These are phyloP conservation scores for Metschnikowia borealis DNA, from an alignment of 805 yeast species.

Conservation along the genomic window DNA sequence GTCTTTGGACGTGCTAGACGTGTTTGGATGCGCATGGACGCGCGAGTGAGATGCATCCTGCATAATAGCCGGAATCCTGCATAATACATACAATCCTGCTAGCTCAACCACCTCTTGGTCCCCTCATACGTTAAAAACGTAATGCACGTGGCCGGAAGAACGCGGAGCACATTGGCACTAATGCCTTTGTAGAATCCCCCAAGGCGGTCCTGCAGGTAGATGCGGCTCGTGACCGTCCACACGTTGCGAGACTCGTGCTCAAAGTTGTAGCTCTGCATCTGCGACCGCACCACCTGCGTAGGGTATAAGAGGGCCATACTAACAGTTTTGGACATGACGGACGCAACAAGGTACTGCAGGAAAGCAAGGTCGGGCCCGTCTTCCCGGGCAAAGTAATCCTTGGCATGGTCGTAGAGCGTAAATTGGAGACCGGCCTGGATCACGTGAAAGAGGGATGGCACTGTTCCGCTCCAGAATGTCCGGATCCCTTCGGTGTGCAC, in stretches of 20 bases:
- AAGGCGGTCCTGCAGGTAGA: constrained; percentile 52
- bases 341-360: constrained; percentile 57
- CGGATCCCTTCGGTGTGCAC: constrained; percentile 50
- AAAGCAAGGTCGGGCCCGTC: constrained; percentile 35
- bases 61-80: too few relatives aligned
- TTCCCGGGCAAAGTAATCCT: constrained; percentile 28
- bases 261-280: constrained; percentile 51
- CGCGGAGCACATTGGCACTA: constrained; percentile 71
- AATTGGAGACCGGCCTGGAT: constrained; percentile 88
- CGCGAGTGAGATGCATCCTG: too few relatives aligned
- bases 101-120: constrained; percentile 13
- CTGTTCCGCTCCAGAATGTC: constrained; percentile 69
- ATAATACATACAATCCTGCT: too few relatives aligned
- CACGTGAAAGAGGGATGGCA: constrained; percentile 76
- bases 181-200: constrained; percentile 82
- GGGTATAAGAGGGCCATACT: constrained; percentile 76
- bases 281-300: constrained; percentile 71
- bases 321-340: constrained; percentile 64
- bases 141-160: constrained; percentile 88
- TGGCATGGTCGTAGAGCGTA: constrained; percentile 77
- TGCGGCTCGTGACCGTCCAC: constrained; percentile 27
- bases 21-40: too few relatives aligned
- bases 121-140: constrained; percentile 85
- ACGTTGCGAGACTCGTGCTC: constrained; percentile 24
- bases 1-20: too few relatives aligned